Evolutionary conservation across 208 protist genomes (phyloP), one percentile per base, ranked within the genome.

Genomic region (Herpetomonas samuelpessoai): DNA sequence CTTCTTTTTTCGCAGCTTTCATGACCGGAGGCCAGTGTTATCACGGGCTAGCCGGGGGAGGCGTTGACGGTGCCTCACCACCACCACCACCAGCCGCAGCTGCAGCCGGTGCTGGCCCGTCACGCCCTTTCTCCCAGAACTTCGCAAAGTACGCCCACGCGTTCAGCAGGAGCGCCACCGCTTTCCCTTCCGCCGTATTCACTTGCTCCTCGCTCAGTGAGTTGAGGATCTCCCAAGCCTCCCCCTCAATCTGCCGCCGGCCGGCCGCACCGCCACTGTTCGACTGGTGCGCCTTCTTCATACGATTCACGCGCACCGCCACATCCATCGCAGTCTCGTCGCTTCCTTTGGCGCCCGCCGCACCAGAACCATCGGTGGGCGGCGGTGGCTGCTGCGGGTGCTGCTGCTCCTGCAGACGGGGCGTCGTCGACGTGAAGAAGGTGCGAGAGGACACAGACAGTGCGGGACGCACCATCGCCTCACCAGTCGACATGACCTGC

Each of bases 101-200:
- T 18, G 35, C 35, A 41, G 35, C 35, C 9, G 29, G 22, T 29
- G 2, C 52, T 9, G 90, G 90, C 0, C 90, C 90, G 28, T 96
- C 86, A 52, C 88, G 88, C 10, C 90, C 90, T 48, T 86, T 86
- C 2, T 84, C 86, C 90, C 90, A 96, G 46, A 74, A 93, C 73
- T 96, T 96, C 2, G 90, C 77, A 65, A 96, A 96, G 70, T 96
- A 93, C 35, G 90, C 86, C 90, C 90, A 96, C n/a, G 81, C 70
- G 60, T 96, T 96, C 21, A 96, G 75, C 74, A 93, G 66, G 56
- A 96, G 64, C 29, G 90, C 82, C 7, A 96, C 84, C 4, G 79
- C 86, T 57, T 93, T 93, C n/a, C 90, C 90, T 28, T 96, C 85
- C 0, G 90, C 84, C n/a, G 58, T 74, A 63, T 92, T 90, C 51